Evolutionary conservation across 139 green algal genomes (phyloP).

Genomic region (Pleodorina starrii): DNA sequence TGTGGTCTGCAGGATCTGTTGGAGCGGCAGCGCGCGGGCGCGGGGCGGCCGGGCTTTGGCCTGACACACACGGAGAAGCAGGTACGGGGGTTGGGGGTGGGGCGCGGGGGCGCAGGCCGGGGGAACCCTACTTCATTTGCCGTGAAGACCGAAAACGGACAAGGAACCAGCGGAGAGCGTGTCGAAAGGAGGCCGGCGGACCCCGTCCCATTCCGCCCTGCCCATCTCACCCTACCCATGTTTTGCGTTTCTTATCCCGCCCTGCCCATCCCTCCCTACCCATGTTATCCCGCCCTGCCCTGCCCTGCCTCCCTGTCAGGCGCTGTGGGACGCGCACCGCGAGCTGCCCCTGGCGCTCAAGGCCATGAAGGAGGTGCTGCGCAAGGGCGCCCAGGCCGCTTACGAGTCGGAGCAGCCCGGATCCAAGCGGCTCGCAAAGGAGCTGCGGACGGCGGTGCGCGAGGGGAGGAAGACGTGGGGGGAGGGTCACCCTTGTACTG

Average conservation of each 20-base stretch:
- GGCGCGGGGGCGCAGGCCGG: too few relatives aligned
- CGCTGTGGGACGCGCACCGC: conserved; percentile 7
- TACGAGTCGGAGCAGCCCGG: background rate
- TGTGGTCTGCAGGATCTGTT: conserved; percentile 3
- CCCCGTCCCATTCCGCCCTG: too few relatives aligned
- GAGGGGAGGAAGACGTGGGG: too few relatives aligned
- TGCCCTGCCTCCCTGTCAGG: background rate
- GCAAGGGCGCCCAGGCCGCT: background rate
- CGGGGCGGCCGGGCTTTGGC: background rate
- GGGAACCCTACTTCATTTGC: too few relatives aligned
- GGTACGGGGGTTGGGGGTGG: too few relatives aligned
- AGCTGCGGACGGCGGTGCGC: conserved; percentile 8
- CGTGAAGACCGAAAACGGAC: too few relatives aligned
- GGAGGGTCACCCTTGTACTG: too few relatives aligned
- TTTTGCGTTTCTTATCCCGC: too few relatives aligned
- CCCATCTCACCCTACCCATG: too few relatives aligned
- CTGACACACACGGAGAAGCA: conserved; percentile 38
- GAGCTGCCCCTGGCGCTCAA: conserved; percentile 25
- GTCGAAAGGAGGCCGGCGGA: too few relatives aligned
- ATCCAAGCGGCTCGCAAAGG: background rate
- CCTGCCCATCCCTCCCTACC: too few relatives aligned
- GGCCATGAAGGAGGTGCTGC: background rate
- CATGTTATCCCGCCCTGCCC: background rate
- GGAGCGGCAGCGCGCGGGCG: background rate
- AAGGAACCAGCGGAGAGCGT: too few relatives aligned